phyloP scores from a whole-genome alignment of 192 early-diverging fungal genomes.

The Chytriomyces hyalinus region DNA sequence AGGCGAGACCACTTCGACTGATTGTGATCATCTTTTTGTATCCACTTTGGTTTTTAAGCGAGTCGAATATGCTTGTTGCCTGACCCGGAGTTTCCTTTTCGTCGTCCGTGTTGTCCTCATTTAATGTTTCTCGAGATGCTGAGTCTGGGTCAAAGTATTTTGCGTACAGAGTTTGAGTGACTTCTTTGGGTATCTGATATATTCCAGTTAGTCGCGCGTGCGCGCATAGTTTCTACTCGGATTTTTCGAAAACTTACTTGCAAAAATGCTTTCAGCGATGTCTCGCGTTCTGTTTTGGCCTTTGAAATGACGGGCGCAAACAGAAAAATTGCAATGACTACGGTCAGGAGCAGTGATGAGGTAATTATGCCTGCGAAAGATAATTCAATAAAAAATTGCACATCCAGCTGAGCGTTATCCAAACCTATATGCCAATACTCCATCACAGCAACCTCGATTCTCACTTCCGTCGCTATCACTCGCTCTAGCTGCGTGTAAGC shows the following conservation, averaged over 20 bases:
- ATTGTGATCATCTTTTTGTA: constrained; percentile 17
- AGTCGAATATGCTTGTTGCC: too few relatives aligned
- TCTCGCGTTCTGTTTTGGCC: constrained; percentile 34
- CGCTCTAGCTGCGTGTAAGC: constrained; percentile 21
- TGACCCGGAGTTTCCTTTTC: constrained; percentile 2
- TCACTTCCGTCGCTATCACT: background rate
- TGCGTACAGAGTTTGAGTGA: constrained; percentile 29
- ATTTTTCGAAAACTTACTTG: constrained; percentile 10
- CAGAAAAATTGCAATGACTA: background rate
- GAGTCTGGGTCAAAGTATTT: constrained; percentile 26
- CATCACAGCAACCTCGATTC: constrained; percentile 13
- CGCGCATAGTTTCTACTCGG: background rate
- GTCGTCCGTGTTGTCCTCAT: constrained; percentile 5
- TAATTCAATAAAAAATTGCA: background rate
- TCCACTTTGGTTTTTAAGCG: constrained; percentile 11
- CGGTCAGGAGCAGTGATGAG: background rate
- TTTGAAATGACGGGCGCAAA: constrained; percentile 34
- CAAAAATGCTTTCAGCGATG: constrained; percentile 35
- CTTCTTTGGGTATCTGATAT: constrained; percentile 23
- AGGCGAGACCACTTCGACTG: background rate
- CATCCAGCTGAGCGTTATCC: background rate
- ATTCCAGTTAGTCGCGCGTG: background rate
- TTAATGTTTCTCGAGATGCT: constrained; percentile 10
- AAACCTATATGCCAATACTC: constrained; percentile 24
- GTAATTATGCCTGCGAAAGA: background rate